Evolutionary conservation across 1,284 basidiomycete genomes (phyloP).

Genomic region (Phellinidium pouzarii): DNA sequence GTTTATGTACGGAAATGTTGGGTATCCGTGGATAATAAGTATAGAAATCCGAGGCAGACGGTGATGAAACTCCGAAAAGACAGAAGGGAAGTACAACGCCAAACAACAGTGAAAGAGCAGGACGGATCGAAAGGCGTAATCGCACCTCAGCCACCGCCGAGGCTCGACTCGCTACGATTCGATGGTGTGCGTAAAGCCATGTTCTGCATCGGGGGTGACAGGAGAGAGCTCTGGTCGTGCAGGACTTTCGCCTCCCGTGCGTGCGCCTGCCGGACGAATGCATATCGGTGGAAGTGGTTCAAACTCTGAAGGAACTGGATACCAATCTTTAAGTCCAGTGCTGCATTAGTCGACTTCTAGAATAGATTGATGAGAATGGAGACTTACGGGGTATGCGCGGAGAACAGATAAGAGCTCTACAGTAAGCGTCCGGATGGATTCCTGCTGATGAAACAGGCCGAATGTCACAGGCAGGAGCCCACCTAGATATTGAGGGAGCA

Average conservation of each 20-base stretch:
- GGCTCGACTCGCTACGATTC: conserved; percentile 43
- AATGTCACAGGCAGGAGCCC: conserved; percentile 84
- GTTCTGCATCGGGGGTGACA: conserved; percentile 29
- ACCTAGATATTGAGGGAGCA: conserved; percentile 71
- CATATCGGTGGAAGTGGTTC: conserved; percentile 89
- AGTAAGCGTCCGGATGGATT: conserved; percentile 67
- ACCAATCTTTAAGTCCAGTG: conserved; percentile 57
- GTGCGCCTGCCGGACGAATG: conserved; percentile 71
- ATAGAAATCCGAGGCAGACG: neutral
- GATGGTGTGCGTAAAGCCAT: conserved; percentile 37
- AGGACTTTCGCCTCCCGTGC: conserved; percentile 42
- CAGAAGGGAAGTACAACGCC: neutral
- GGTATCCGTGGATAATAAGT: neutral
- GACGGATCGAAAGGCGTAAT: no score
- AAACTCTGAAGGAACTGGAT: conserved; percentile 76
- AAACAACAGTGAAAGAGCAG: no score
- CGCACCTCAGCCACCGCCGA: conserved; percentile 28
- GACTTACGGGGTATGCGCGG: conserved; percentile 65
- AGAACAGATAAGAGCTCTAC: conserved; percentile 81
- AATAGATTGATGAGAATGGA: conserved; percentile 2
- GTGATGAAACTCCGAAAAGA: neutral
- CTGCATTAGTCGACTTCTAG: neutral
- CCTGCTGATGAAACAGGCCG: conserved; percentile 83
- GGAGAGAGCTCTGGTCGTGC: conserved; percentile 35
- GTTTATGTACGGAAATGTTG: neutral